Percentiles rank a stretch among this genome's conserved stretches.
These are phyloP conservation scores for Colletotrichum sp. DNA, from an alignment of 2,329 filamentous ascomycete genomes.

Conservation along the genomic window DNA sequence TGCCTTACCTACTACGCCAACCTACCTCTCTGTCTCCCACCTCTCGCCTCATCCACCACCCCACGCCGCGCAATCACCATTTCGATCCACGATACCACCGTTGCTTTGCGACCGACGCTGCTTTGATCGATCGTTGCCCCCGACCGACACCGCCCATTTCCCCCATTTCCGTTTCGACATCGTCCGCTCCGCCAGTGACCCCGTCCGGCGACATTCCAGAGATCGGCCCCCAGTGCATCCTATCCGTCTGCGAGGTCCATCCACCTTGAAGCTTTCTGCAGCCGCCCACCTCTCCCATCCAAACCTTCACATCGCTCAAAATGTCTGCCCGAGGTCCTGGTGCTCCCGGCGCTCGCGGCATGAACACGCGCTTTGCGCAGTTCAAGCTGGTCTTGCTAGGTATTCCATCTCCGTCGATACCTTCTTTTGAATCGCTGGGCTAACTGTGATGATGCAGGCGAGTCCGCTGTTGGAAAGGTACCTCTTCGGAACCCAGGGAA, in stretches of 20 bases:
- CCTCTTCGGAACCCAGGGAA: slow-evolving; percentile 10
- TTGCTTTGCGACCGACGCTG: not conserved
- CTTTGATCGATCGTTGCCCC: not conserved
- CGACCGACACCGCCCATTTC: not conserved
- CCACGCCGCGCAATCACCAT: slow-evolving; percentile 13
- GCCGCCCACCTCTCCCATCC: slow-evolving; percentile 26
- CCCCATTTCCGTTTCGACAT: not conserved
- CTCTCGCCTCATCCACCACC: slow-evolving; percentile 6
- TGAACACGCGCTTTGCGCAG: slow-evolving; percentile 91
- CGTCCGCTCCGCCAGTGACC: not conserved
- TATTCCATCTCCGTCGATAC: slow-evolving; percentile 53
- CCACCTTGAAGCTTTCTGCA: not conserved
- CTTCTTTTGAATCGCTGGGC: slow-evolving; percentile 10
- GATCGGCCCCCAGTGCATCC: not conserved
- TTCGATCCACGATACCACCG: not conserved
- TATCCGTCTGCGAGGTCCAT: not conserved
- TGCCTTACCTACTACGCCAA: not conserved
- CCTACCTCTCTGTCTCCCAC: not conserved
- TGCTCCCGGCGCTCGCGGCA: slow-evolving; percentile 60
- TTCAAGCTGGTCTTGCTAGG: slow-evolving; percentile 98
- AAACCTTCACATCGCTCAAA: slow-evolving; percentile 36
- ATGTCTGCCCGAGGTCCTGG: slow-evolving; percentile 82
- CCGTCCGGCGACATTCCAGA: slow-evolving; percentile 2
- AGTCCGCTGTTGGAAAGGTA: slow-evolving; percentile 99
- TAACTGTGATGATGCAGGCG: slow-evolving; percentile 63